Base-by-base conservation (phyloP, 2,329 filamentous ascomycete genomes). In the Chaetothyriales sp. region DNA sequence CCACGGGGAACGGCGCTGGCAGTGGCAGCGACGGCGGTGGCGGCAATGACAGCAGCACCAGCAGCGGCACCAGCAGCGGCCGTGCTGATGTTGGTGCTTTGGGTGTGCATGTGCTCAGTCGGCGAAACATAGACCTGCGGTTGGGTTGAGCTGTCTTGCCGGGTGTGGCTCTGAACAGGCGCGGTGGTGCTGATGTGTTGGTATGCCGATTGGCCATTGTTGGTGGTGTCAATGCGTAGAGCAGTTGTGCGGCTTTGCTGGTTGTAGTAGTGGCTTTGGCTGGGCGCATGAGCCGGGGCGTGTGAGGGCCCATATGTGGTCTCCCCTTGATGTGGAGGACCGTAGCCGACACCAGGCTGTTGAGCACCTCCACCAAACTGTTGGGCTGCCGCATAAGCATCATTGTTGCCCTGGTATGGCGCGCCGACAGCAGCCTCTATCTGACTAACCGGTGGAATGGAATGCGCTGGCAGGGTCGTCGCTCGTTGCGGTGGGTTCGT, bases 211-310 rank as follows among this genome's bases (percentile, higher is more conserved):
- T 49, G 45, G n/a, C 43, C 39, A 12, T 12, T 15, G 15, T 22
- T 50, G 28, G 43, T 47, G 25, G 55, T 57, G 32, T 57, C 53
- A 43, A 57, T 57, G 18, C 55, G 55, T 2, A 57, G 50, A 49
- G 55, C 51, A 20, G 55, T 48, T 5, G 55, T 51, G 15, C 55
- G 53, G 18, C 45, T 47, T 39, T 52, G 50, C 18, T 53, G 49
- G 1, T 32, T 18, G 32, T 47, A 32, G 32, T 47, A 32, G 20
- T 10, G 18, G 8, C 9, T 18, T 18, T 47, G 25, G 18, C 20
- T 12, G 19, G 18, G 18, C 10, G 18, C 8, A 20, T 45, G n/a
- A 19, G 43, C 43, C 43, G 10, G 12, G 2, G 43, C 2, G 50
- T 26, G 47, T 46, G 5, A 43, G 48, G n/a, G 26, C 46, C 32